A percentile compares a stretch with the other conserved stretches of the same genome.
phyloP scores from a whole-genome alignment of 345 rosid genomes.

The Populus simonii region DNA sequence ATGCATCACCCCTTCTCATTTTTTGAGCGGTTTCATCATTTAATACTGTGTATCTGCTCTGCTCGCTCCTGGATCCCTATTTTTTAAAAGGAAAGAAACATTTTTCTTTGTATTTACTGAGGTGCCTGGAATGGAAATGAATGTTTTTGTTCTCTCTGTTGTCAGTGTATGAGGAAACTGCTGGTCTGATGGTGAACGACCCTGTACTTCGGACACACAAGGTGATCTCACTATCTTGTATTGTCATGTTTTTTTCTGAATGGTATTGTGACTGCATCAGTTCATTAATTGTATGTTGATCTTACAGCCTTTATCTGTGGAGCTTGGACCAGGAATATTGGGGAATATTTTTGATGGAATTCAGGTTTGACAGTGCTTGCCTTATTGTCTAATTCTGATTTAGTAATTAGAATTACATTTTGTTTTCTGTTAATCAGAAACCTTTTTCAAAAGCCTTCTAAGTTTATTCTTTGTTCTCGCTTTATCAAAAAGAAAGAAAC shows the following conservation, averaged over 20 bases:
- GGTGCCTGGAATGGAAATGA: neutral
- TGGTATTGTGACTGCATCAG: slow-evolving; percentile 2
- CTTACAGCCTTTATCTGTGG: slow-evolving; percentile 92
- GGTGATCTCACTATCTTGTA: slow-evolving; percentile 29
- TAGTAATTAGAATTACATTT: neutral
- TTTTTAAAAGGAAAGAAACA: neutral
- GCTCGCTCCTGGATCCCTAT: neutral
- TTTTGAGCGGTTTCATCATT: neutral
- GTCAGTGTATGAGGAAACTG: slow-evolving; percentile 95
- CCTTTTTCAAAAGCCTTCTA: neutral
- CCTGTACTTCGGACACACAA: slow-evolving; percentile 92
- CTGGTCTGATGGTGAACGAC: slow-evolving; percentile 88
- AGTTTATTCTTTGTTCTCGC: neutral
- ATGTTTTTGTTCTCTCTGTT: slow-evolving; percentile 3
- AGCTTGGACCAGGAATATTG: slow-evolving; percentile 97
- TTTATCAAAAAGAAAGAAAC: neutral
- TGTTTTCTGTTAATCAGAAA: neutral
- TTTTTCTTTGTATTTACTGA: neutral
- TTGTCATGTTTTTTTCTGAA: neutral
- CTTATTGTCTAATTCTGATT: neutral
- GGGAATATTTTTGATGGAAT: slow-evolving; percentile 98
- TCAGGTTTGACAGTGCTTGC: slow-evolving; percentile 58
- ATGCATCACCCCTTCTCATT: neutral
- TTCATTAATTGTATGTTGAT: slow-evolving; percentile 19
- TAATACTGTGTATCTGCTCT: neutral